Evolutionary conservation across 2,329 filamentous ascomycete genomes (phyloP).

Genomic region (Plenodomus biglobosus): DNA sequence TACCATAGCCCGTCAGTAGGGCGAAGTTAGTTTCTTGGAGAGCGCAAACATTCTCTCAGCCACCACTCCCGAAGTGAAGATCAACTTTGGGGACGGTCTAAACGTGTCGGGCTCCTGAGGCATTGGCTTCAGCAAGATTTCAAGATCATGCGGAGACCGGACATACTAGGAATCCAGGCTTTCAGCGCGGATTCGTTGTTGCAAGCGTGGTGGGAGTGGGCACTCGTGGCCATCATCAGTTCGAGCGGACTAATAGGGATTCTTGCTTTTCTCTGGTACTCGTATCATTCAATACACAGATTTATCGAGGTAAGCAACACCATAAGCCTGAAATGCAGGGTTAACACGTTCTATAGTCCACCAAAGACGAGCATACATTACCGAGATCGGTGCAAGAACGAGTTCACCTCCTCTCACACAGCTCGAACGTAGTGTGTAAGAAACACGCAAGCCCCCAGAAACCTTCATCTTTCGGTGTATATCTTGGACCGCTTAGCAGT

Average conservation of each 20-base stretch:
- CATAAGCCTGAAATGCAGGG: neutral
- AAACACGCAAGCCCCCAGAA: slow-evolving; percentile 25
- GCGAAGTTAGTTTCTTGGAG: too few species aligned
- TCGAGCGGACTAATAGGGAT: slow-evolving; percentile 32
- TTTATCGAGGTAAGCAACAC: slow-evolving; percentile 23
- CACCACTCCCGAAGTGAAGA: too few species aligned
- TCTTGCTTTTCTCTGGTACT: slow-evolving; percentile 31
- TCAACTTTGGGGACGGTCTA: too few species aligned
- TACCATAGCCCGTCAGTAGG: too few species aligned
- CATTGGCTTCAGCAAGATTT: neutral
- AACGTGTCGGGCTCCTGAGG: neutral
- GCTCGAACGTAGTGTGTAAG: slow-evolving; percentile 21
- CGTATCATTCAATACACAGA: slow-evolving; percentile 20
- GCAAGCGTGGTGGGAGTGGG: slow-evolving; percentile 39
- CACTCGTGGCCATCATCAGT: slow-evolving; percentile 36
- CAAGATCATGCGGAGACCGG: slow-evolving; percentile 9
- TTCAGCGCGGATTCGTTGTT: slow-evolving; percentile 27
- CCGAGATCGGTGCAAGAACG: slow-evolving; percentile 36
- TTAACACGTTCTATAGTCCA: slow-evolving; percentile 19
- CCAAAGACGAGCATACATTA: slow-evolving; percentile 16
- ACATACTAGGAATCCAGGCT: slow-evolving; percentile 35
- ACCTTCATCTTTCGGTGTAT: slow-evolving; percentile 41
- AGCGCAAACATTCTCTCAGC: too few species aligned
- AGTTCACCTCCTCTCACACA: slow-evolving; percentile 29
- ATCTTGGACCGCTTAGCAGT: slow-evolving; percentile 32